phyloP scores from a whole-genome alignment of 257 asterid species.

The Cinchona pubescens region DNA sequence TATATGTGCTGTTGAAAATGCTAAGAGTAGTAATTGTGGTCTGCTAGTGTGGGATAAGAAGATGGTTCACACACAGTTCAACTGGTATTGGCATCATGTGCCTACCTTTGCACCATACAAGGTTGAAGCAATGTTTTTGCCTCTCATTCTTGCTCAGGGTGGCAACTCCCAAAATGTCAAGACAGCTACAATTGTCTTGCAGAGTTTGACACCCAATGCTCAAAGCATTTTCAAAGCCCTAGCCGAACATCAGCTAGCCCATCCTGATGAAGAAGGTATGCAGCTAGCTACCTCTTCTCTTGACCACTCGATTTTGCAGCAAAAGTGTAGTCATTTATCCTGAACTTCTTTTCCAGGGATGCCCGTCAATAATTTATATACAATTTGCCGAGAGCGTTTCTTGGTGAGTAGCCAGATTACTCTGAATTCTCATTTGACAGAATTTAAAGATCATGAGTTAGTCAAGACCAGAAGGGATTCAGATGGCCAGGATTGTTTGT shows the following conservation, averaged over 20 bases:
- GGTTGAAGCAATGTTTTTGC: slow-evolving; percentile 75
- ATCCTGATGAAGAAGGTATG: slow-evolving; percentile 90
- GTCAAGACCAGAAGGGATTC: slow-evolving; percentile 71
- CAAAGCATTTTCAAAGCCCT: slow-evolving; percentile 76
- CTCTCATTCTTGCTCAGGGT: slow-evolving; percentile 74
- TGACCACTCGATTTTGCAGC: slow-evolving; percentile 12
- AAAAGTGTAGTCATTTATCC: not conserved
- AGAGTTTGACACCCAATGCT: slow-evolving; percentile 94
- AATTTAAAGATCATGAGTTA: slow-evolving; percentile 91
- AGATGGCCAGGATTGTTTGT: slow-evolving; percentile 84
- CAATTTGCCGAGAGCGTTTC: slow-evolving; percentile 77
- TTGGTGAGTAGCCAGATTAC: slow-evolving; percentile 88
- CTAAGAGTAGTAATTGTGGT: slow-evolving; percentile 1
- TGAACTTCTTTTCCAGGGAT: slow-evolving; percentile 51
- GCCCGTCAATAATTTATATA: slow-evolving; percentile 65
- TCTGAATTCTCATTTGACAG: slow-evolving; percentile 85
- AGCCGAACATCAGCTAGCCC: slow-evolving; percentile 73
- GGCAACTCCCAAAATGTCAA: slow-evolving; percentile 74
- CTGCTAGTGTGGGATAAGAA: slow-evolving; percentile 88
- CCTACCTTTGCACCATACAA: slow-evolving; percentile 90
- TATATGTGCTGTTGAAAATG: not conserved
- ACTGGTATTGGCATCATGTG: slow-evolving; percentile 95
- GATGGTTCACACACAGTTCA: slow-evolving; percentile 96
- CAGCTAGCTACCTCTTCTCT: slow-evolving; percentile 8
- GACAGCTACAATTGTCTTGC: slow-evolving; percentile 85